phyloP scores from a whole-genome alignment of 2,329 filamentous ascomycete genomes.

The Domatiomyces globalis region DNA sequence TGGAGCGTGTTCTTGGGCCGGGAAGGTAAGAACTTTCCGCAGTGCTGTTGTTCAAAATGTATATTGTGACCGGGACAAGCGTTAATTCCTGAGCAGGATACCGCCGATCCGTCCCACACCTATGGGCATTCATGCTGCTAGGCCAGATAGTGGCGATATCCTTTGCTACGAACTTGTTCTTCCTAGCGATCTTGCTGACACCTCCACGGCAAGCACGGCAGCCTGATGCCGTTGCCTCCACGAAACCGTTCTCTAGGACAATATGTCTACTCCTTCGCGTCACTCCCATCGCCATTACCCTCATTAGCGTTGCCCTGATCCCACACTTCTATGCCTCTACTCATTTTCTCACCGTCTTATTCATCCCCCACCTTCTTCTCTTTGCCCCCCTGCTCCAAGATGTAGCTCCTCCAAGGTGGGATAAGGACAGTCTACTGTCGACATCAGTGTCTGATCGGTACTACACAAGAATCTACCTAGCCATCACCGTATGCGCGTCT shows the following conservation, averaged over 20 bases:
- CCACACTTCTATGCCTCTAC: background rate
- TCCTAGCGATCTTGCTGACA: background rate
- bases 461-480: background rate
- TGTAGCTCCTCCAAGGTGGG: background rate
- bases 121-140: slow-evolving; percentile 45
- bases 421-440: background rate
- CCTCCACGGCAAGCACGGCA: background rate
- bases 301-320: background rate
- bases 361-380: background rate
- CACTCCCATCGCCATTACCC: background rate
- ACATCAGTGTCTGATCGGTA: background rate
- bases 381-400: background rate
- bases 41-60: slow-evolving; percentile 18
- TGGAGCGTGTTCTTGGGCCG: slow-evolving; percentile 5
- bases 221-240: background rate
- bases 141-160: slow-evolving; percentile 46
- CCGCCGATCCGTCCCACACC: slow-evolving; percentile 30
- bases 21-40: slow-evolving; percentile 3
- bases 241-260: background rate
- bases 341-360: background rate
- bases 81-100: background rate
- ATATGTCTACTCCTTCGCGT: background rate
- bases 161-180: slow-evolving; percentile 49
- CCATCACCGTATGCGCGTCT: background rate
- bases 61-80: slow-evolving; percentile 32